Conservation (phyloP, 768 basidiomycete species). For the Xerocomellus amylosporus region DNA sequence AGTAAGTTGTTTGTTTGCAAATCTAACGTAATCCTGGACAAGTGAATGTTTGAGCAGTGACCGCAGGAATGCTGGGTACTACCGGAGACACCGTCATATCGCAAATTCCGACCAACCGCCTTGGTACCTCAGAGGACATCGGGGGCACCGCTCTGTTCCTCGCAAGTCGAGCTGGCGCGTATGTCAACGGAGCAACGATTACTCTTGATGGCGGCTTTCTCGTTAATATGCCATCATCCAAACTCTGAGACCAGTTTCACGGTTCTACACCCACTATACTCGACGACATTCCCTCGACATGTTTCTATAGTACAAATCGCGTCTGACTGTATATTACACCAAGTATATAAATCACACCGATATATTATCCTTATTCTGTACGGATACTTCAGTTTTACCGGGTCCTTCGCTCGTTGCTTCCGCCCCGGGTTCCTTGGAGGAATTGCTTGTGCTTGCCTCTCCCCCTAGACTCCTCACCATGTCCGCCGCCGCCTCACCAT, state of each 20-base stretch:
- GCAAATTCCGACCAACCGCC: slow-evolving; percentile 47
- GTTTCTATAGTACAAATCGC: neutral
- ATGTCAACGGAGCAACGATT: slow-evolving; percentile 63
- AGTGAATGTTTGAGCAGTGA: slow-evolving; percentile 40
- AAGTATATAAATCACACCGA: slow-evolving; percentile 1
- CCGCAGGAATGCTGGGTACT: slow-evolving; percentile 47
- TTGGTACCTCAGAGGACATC: slow-evolving; percentile 64
- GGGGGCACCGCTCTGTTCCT: slow-evolving; percentile 63
- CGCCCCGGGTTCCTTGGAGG: slow-evolving; percentile 8
- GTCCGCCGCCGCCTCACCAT: slow-evolving; percentile 73
- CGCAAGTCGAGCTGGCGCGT: slow-evolving; percentile 56
- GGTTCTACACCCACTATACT: neutral
- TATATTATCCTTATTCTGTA: slow-evolving; percentile 1
- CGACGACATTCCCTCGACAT: neutral
- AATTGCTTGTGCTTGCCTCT: slow-evolving; percentile 11
- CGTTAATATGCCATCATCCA: slow-evolving; percentile 38
- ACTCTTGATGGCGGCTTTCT: slow-evolving; percentile 59
- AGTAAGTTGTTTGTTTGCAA: slow-evolving; percentile 23
- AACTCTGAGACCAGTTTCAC: slow-evolving; percentile 25
- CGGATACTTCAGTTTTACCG: neutral
- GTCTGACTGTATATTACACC: slow-evolving; percentile 5
- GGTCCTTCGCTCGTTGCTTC: slow-evolving; percentile 3
- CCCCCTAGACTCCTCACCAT: slow-evolving; percentile 62
- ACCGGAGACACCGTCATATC: slow-evolving; percentile 43
- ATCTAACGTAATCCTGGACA: neutral